Evolutionary conservation across 768 basidiomycete species (phyloP).

Genomic region (Kondoa malvinella): DNA sequence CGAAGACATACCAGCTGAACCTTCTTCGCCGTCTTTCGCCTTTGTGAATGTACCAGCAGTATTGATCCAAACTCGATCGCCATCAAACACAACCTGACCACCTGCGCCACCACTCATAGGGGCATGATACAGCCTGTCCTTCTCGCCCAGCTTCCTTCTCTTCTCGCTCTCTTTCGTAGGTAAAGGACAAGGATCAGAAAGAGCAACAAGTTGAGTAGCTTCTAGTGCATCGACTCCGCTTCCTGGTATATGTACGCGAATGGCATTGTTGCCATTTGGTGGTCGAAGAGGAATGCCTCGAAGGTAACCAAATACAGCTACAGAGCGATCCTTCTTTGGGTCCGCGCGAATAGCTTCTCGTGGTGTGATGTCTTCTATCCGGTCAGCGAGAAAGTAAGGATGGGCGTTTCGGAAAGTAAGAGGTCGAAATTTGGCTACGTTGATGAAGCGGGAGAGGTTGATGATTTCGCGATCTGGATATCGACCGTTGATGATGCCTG

Average conservation of each 20-base stretch:
- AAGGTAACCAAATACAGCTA: conserved; percentile 88
- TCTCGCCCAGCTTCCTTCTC: conserved; percentile 77
- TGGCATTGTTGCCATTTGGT: conserved; percentile 48
- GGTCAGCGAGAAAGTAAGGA: conserved; percentile 84
- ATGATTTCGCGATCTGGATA: conserved; percentile 94
- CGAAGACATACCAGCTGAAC: conserved; percentile 10
- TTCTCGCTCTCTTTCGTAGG: conserved; percentile 80
- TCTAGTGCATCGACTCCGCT: conserved; percentile 59
- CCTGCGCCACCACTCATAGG: conserved; percentile 83
- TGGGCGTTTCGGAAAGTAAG: conserved; percentile 88
- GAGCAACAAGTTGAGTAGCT: conserved; percentile 50
- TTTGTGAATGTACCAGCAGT: conserved; percentile 85
- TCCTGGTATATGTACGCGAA: conserved; percentile 80
- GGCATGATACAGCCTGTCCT: conserved; percentile 83
- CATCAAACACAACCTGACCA: conserved; percentile 78
- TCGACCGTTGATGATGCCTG: conserved; percentile 88
- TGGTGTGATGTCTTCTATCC: conserved; percentile 83
- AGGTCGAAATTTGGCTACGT: conserved; percentile 96
- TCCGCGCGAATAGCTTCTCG: conserved; percentile 61
- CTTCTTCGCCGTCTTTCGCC: conserved; percentile 35
- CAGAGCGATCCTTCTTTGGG: conserved; percentile 80
- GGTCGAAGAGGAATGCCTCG: conserved; percentile 45
- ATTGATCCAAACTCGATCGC: conserved; percentile 95
- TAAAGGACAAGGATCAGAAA: conserved; percentile 90
- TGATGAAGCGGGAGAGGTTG: conserved; percentile 82